Evolutionary conservation across 352 stramenopile species (phyloP).

Genomic region (Halophytophthora polymorphica): DNA sequence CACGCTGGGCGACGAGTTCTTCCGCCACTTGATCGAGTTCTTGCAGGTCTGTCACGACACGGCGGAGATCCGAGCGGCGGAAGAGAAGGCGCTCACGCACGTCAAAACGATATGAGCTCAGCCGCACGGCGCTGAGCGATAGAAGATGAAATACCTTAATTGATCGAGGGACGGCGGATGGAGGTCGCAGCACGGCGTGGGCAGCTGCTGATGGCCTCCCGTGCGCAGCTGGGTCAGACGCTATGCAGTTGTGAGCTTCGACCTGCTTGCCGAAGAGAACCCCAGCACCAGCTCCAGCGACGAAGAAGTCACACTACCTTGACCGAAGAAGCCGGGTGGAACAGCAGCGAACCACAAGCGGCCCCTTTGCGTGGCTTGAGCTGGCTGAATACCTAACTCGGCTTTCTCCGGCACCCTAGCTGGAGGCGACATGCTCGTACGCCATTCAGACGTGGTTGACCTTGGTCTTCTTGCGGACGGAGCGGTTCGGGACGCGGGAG

Average conservation of each 20-base stretch:
- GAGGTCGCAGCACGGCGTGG: slow-evolving; percentile 8
- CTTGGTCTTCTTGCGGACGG: slow-evolving; percentile 49
- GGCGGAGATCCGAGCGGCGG: slow-evolving; percentile 35
- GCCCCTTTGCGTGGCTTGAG: no score
- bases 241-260: no score
- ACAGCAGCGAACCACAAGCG: no score
- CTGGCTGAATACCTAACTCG: no score
- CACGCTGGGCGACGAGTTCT: slow-evolving; percentile 74
- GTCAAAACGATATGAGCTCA: slow-evolving; percentile 27
- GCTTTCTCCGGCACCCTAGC: no score
- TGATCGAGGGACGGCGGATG: slow-evolving; percentile 16
- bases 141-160: slow-evolving; percentile 34
- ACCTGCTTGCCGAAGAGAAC: no score
- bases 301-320: no score
- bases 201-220: not conserved
- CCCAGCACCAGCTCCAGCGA: no score
- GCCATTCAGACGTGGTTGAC: slow-evolving; percentile 39
- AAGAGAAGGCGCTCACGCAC: slow-evolving; percentile 26
- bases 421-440: no score
- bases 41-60: slow-evolving; percentile 73
- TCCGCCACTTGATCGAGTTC: slow-evolving; percentile 76
- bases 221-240: not conserved
- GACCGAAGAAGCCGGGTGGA: no score
- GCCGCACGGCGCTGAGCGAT: slow-evolving; percentile 27
- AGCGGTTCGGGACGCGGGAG: slow-evolving; percentile 42